Evolutionary conservation across 805 yeast species (phyloP).

Genomic region (Candida nanaspora): DNA sequence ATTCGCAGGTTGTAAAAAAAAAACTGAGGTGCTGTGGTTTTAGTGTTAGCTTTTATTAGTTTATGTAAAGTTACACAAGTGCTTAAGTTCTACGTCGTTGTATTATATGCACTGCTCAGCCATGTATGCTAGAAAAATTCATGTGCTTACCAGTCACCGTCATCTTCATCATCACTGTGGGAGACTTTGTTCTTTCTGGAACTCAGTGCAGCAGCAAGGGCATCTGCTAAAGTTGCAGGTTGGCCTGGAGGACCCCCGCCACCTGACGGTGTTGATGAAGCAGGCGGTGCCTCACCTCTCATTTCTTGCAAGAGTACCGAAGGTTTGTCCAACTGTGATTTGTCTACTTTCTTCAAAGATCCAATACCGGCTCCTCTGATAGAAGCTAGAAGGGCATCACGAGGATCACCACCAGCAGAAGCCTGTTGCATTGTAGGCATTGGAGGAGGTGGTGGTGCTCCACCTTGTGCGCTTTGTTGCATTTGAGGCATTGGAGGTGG

Average conservation of each 20-base stretch:
- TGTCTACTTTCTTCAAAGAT: constrained; percentile 68
- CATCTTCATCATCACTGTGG: constrained; percentile 78
- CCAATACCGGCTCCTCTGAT: constrained; percentile 77
- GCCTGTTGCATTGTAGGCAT: constrained; percentile 12
- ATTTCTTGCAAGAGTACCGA: constrained; percentile 67
- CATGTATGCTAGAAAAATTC: too few species aligned
- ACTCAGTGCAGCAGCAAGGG: constrained; percentile 78
- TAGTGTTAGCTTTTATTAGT: too few species aligned
- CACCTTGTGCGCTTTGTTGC: constrained; percentile 14
- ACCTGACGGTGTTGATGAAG: constrained; percentile 23
- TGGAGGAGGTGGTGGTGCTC: constrained; percentile 23
- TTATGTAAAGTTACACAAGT: too few species aligned
- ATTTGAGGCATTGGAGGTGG: constrained; percentile 18
- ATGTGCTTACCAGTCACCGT: constrained; percentile 65
- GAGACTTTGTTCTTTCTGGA: constrained; percentile 78
- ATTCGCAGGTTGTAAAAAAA: too few species aligned
- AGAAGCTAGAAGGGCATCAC: constrained; percentile 83
- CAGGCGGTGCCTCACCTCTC: constrained; percentile 46
- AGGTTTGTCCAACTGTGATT: constrained; percentile 75
- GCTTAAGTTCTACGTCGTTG: too few species aligned
- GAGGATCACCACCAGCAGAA: constrained; percentile 33
- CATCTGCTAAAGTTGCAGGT: constrained; percentile 72
- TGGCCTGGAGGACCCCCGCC: constrained; percentile 33
- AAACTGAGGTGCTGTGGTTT: too few species aligned
- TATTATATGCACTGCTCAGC: too few species aligned